Base-by-base conservation (phyloP, 2,329 filamentous ascomycete species). In the Ceratocystis cubensis region DNA sequence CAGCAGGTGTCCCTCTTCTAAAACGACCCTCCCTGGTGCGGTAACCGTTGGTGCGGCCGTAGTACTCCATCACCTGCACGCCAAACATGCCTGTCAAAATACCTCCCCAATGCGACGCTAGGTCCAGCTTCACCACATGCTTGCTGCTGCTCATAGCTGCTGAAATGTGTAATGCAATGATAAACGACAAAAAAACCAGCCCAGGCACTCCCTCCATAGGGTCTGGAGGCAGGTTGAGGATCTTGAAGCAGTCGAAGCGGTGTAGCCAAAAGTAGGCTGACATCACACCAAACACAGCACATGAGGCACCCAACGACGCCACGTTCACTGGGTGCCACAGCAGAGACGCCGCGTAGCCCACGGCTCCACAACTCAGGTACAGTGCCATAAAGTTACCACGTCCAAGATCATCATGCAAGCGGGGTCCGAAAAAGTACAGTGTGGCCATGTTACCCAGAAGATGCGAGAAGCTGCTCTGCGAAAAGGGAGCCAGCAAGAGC, bases 361-460 rank as follows among this genome's bases (percentile, higher is more conserved):
- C 56, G 1, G 79, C 77, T 64, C 86, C 87, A 5, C 80, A 80
- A 6, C 80, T 76, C 41, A 88, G 69, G 74, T 87, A 89, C 41
- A 89, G 75, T n/a, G 85, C 81, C 22, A 91, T 75, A 75, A 91
- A 90, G 66, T 82, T 80, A 15, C 82, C 86, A 10, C 88, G 80
- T 10, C 86, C 88, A 30, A 90, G 76, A 70, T 90, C 86, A 69
- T 89, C 85, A 75, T 89, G 86, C 44, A 90, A 77, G 1, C 81
- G 78, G 8, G 81, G 81, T 28, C 88, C 89, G 20, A 91, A 78
- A 71, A 89, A 77, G 78, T 80, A 86, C 3, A 93, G 77, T 50
- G 82, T 77, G 7, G 80, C 70, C 82, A 89, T 85, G 75, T 93
- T 93, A 53, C 79, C 73, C 28, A 79, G 68, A 46, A 89, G 73